phyloP scores from a whole-genome alignment of 352 stramenopile species.

The Globisporangium okanoganense region DNA sequence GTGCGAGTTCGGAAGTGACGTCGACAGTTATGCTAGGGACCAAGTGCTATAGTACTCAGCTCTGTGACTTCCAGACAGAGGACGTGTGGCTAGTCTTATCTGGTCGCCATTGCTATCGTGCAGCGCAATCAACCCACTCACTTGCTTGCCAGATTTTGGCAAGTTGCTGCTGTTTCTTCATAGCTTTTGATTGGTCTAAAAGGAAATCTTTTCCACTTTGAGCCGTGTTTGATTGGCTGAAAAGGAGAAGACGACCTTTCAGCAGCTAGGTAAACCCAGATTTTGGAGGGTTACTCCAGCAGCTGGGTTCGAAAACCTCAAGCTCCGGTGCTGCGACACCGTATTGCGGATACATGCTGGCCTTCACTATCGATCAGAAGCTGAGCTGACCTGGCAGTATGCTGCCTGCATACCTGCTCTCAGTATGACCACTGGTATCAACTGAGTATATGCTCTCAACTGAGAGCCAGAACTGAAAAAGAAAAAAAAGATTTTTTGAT shows the following conservation, averaged over 20 bases:
- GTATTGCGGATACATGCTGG: too few relatives aligned
- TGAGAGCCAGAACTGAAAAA: background rate
- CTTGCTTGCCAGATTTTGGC: background rate
- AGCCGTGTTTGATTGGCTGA: background rate
- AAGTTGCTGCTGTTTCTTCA: too few relatives aligned
- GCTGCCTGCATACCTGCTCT: too few relatives aligned
- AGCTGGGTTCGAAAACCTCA: too few relatives aligned
- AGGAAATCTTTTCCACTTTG: background rate
- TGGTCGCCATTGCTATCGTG: background rate
- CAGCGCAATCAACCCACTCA: background rate
- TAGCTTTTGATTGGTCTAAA: background rate
- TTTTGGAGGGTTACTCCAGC: too few relatives aligned
- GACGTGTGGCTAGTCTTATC: background rate
- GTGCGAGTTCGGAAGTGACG: constrained; percentile 12
- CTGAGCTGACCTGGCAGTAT: too few relatives aligned
- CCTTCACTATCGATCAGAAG: too few relatives aligned
- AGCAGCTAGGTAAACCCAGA: background rate
- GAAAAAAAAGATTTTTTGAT: background rate
- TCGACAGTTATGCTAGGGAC: background rate
- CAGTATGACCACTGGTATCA: too few relatives aligned
- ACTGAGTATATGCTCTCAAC: too few relatives aligned
- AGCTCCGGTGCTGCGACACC: too few relatives aligned
- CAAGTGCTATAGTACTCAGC: background rate
- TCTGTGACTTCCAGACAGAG: background rate
- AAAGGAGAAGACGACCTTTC: constrained; percentile 6